These are phyloP conservation scores for Dryas alaskensis DNA, from an alignment of 306 rosid genomes.

Conservation along the genomic window DNA sequence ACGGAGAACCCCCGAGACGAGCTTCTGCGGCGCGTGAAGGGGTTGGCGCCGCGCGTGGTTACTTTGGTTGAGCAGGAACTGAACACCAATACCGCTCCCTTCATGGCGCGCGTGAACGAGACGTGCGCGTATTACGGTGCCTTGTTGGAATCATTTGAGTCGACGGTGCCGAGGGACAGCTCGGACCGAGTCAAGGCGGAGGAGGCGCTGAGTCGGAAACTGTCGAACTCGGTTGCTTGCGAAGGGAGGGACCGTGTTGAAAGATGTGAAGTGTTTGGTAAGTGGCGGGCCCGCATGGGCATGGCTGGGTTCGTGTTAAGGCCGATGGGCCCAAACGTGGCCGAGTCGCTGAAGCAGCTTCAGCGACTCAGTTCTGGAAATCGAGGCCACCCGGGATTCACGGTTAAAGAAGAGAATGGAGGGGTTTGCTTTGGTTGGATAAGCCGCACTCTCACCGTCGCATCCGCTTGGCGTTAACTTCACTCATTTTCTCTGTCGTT, in stretches of 20 bases:
- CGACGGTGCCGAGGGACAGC: slow-evolving; percentile 16
- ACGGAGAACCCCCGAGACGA: slow-evolving; percentile 86
- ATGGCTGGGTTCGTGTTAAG: slow-evolving; percentile 86
- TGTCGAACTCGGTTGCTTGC: slow-evolving; percentile 64
- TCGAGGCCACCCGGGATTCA: slow-evolving; percentile 57
- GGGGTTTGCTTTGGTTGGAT: slow-evolving; percentile 82
- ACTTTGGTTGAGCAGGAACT: slow-evolving; percentile 75
- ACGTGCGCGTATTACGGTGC: slow-evolving; percentile 50
- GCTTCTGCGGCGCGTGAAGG: slow-evolving; percentile 77
- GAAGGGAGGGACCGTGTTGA: slow-evolving; percentile 92
- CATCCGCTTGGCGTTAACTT: slow-evolving; percentile 95
- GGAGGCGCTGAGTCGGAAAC: slow-evolving; percentile 60
- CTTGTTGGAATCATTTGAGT: slow-evolving; percentile 57
- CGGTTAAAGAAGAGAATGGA: slow-evolving; percentile 70
- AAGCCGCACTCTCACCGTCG: slow-evolving; percentile 82
- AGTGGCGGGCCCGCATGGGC: slow-evolving; percentile 91
- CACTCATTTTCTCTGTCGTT: slow-evolving; percentile 11
- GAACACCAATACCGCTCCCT: slow-evolving; percentile 86
- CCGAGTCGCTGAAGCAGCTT: slow-evolving; percentile 42
- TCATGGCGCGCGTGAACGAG: slow-evolving; percentile 67
- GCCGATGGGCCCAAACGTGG: slow-evolving; percentile 52
- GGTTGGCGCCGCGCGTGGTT: slow-evolving; percentile 59
- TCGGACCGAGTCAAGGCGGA: slow-evolving; percentile 53
- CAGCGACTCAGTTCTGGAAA: slow-evolving; percentile 20
- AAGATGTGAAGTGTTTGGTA: slow-evolving; percentile 86